phyloP scores from a whole-genome alignment of 352 stramenopile genomes.

The Phytophthora sojae region DNA sequence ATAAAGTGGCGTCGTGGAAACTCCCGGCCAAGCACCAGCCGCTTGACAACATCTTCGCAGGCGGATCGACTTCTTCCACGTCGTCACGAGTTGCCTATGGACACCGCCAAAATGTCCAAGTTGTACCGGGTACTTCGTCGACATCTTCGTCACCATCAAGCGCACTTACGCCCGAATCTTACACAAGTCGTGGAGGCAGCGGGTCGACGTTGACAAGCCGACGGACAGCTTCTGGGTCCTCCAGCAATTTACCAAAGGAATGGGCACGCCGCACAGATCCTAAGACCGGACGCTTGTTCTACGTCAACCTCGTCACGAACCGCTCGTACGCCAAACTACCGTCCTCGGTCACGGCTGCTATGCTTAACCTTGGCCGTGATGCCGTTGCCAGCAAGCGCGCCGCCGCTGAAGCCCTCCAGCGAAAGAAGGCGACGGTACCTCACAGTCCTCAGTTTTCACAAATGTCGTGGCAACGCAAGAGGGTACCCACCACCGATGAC shows the following conservation, averaged over 20 bases:
- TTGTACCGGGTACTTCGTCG: constrained; percentile 35
- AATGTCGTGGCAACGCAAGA: constrained; percentile 87
- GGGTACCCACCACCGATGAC: constrained; percentile 41
- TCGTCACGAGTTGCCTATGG: constrained; percentile 22
- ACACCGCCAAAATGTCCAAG: constrained; percentile 25
- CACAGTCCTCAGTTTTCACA: constrained; percentile 83
- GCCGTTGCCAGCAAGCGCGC: constrained; percentile 39
- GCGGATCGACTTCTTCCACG: constrained; percentile 23
- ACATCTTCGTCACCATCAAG: constrained; percentile 41
- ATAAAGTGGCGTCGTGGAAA: constrained; percentile 82
- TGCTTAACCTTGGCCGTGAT: constrained; percentile 58
- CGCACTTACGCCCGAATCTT: constrained; percentile 51
- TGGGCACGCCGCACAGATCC: constrained; percentile 81
- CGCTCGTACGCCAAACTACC: constrained; percentile 82
- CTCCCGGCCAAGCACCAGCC: constrained; percentile 58
- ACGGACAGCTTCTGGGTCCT: constrained; percentile 28
- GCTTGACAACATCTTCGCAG: constrained; percentile 67
- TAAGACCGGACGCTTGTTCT: constrained; percentile 82
- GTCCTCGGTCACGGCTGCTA: constrained; percentile 74
- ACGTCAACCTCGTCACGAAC: constrained; percentile 88
- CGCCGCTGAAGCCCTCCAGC: constrained; percentile 28
- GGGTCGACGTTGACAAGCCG: constrained; percentile 41
- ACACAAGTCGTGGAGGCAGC: constrained; percentile 23
- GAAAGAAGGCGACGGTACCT: constrained; percentile 66
- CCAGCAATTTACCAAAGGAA: constrained; percentile 70